Conservation (phyloP, 129 eudicot genomes). For the Logfia minima region DNA sequence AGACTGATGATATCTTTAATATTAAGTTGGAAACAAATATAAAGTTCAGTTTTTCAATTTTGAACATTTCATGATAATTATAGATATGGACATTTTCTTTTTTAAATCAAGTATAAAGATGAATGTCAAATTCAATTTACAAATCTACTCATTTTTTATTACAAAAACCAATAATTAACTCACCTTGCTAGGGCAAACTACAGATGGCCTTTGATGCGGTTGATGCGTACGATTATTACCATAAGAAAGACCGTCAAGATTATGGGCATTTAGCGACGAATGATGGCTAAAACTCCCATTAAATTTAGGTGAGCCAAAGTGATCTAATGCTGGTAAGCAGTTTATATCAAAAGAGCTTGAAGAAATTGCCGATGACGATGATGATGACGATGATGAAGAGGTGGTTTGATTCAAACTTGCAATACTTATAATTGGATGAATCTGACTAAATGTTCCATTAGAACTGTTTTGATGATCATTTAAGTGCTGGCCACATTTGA, state of each 20-base stretch:
- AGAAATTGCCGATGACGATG: conserved; percentile 31
- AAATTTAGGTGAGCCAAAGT: conserved; percentile 53
- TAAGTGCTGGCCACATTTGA: conserved; percentile 32
- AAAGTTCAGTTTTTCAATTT: conserved; percentile 29
- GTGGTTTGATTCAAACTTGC: conserved; percentile 37
- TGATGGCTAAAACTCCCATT: conserved; percentile 37
- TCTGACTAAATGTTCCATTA: conserved; percentile 52
- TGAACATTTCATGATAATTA: conserved; percentile 23
- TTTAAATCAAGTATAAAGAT: not conserved
- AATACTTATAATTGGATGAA: conserved; percentile 59
- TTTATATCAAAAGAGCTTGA: conserved; percentile 57
- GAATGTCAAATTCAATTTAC: not conserved
- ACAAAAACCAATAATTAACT: not conserved
- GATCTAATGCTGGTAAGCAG: conserved; percentile 65
- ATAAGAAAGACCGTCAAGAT: conserved; percentile 33
- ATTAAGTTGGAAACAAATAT: conserved; percentile 33
- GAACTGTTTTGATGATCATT: conserved; percentile 24
- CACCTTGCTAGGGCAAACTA: conserved; percentile 45
- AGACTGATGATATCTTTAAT: conserved; percentile 45
- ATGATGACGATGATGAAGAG: conserved; percentile 20
- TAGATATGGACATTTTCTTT: not conserved
- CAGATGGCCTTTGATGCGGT: conserved; percentile 34
- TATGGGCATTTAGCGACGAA: conserved; percentile 30
- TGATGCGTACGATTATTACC: conserved; percentile 48
- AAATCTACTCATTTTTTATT: not conserved